Conservation (phyloP, 192 early-diverging fungal species). For the Rhizoclosmatium sp. region DNA sequence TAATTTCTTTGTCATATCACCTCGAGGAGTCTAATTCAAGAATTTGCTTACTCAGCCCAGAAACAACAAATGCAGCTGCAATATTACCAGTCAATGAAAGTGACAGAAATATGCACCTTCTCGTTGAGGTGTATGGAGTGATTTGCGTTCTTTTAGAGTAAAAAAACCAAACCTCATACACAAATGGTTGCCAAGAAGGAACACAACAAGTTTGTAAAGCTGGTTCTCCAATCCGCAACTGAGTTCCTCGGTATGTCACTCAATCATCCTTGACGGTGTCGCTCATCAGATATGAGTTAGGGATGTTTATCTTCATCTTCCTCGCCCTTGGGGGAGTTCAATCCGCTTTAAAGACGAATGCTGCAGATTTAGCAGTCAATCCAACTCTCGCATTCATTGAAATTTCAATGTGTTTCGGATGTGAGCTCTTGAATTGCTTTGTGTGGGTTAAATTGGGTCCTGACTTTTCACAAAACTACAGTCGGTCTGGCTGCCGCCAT, state of each 20-base stretch:
- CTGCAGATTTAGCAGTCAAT: constrained; percentile 9
- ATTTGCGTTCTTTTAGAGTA: too few species aligned
- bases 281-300: background rate
- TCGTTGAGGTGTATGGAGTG: too few species aligned
- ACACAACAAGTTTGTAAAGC: constrained; percentile 15
- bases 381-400: constrained; percentile 28
- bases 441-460: background rate
- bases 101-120: too few species aligned
- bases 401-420: constrained; percentile 27
- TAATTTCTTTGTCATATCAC: too few species aligned
- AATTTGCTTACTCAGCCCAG: too few species aligned
- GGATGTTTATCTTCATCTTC: constrained; percentile 47
- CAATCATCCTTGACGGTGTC: too few species aligned
- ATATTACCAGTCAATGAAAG: too few species aligned
- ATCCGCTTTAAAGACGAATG: constrained; percentile 12
- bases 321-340: constrained; percentile 37
- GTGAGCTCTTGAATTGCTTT: constrained; percentile 11
- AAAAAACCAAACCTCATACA: background rate
- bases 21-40: too few species aligned
- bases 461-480: background rate
- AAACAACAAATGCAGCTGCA: too few species aligned
- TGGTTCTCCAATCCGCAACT: constrained; percentile 6
- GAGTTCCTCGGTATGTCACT: constrained; percentile 10
- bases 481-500: constrained; percentile 34
- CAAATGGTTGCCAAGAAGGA: background rate